Percentiles rank a stretch among this genome's conserved stretches.
These are phyloP conservation scores for Aspergillus ochraceus DNA, from an alignment of 2,329 filamentous ascomycete species.

Conservation along the genomic window DNA sequence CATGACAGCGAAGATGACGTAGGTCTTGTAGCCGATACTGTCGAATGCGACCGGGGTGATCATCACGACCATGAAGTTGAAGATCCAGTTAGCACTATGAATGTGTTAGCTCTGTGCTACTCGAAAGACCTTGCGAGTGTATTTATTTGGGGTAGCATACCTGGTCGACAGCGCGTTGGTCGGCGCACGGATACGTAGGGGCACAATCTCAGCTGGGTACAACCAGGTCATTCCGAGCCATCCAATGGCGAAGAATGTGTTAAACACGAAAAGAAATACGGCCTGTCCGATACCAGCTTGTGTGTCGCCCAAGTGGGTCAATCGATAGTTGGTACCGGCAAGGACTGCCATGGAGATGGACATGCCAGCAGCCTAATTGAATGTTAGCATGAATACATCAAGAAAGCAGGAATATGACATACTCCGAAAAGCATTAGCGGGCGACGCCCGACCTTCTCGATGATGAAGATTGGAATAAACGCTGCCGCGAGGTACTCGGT, in stretches of 20 bases:
- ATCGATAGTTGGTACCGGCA: constrained; percentile 33
- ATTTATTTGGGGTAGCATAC: constrained; percentile 63
- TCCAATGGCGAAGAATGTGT: constrained; percentile 66
- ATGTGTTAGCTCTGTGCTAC: constrained; percentile 41
- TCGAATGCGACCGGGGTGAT: constrained; percentile 62
- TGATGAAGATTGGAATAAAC: constrained; percentile 50
- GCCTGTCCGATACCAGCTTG: constrained; percentile 42
- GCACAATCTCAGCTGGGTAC: constrained; percentile 50
- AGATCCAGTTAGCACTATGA: constrained; percentile 60
- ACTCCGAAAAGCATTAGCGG: constrained; percentile 72
- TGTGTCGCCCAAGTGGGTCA: constrained; percentile 32
- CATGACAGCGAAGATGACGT: constrained; percentile 58
- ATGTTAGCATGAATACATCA: constrained; percentile 45
- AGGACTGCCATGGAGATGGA: constrained; percentile 65
- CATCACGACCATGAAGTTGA: constrained; percentile 66
- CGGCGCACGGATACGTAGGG: constrained; percentile 60
- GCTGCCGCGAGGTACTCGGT: constrained; percentile 56
- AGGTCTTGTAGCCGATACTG: constrained; percentile 56
- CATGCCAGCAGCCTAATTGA: constrained; percentile 60
- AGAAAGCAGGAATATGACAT: constrained; percentile 48
- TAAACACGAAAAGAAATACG: constrained; percentile 61
- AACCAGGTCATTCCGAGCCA: constrained; percentile 64
- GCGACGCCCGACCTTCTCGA: constrained; percentile 56
- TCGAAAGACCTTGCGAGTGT: constrained; percentile 57
- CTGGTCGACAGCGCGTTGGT: constrained; percentile 66